Evolutionary conservation across 495 filamentous ascomycete genomes (phyloP).

Genomic region (Aspergillus conjunctus): DNA sequence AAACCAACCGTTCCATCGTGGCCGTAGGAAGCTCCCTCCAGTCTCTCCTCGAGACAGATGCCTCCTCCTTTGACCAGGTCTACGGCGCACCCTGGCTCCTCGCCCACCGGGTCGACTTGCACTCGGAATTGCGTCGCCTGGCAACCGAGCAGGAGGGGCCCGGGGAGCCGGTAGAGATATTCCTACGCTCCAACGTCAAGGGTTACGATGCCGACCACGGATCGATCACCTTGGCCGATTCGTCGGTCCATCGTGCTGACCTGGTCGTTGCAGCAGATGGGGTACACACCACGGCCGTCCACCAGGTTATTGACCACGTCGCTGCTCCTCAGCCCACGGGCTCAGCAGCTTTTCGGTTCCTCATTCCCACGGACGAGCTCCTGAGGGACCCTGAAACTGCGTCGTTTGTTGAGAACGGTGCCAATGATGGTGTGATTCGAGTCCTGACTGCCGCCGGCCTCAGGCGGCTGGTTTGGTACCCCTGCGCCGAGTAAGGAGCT

Average conservation of each 20-base stretch:
- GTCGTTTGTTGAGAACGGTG: background rate
- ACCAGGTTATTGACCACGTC: conserved; percentile 22
- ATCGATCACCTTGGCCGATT: conserved; percentile 37
- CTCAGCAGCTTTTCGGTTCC: conserved; percentile 31
- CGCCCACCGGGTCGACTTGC: conserved; percentile 10
- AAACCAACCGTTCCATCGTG: background rate
- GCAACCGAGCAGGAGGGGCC: background rate
- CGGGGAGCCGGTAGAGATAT: conserved; percentile 4
- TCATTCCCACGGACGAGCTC: conserved; percentile 25
- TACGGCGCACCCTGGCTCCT: conserved; percentile 6
- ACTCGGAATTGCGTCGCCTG: conserved; percentile 2
- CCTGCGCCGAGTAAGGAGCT: conserved; percentile 29
- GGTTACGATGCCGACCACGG: conserved; percentile 37
- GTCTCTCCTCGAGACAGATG: background rate
- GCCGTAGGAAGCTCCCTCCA: conserved; percentile 2
- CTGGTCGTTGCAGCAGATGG: conserved; percentile 55
- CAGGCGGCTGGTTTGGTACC: conserved; percentile 38
- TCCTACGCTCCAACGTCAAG: background rate
- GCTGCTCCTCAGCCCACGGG: conserved; percentile 12
- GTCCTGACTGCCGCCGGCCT: background rate
- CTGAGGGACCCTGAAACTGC: conserved; percentile 1
- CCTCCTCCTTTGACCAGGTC: background rate
- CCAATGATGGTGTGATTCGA: conserved; percentile 1
- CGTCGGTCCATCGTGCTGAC: conserved; percentile 37
- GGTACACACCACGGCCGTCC: conserved; percentile 40